phyloP scores from a whole-genome alignment of 345 rosid species.

The Noccaea bulbosa region DNA sequence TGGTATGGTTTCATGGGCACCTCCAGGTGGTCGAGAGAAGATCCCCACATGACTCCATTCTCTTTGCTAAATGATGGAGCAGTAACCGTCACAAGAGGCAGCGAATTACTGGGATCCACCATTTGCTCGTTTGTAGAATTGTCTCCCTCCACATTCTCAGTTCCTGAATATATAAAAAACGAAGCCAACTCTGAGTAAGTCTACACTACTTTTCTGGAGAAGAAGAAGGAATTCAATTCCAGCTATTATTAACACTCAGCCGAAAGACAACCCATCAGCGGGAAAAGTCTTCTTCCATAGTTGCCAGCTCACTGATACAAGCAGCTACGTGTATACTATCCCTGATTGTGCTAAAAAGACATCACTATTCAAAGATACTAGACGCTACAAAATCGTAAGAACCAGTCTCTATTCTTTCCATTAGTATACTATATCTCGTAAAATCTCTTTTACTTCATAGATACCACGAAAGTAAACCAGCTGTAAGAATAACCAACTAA shows the following conservation, averaged over 20 bases:
- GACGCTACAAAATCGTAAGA: conserved; percentile 1
- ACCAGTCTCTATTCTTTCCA: conserved; percentile 2
- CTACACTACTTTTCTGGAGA: not conserved
- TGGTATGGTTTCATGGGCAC: conserved; percentile 76
- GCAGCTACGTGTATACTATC: not conserved
- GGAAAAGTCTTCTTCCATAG: not conserved
- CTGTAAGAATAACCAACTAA: conserved; percentile 14
- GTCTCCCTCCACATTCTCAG: conserved; percentile 54
- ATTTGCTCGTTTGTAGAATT: conserved; percentile 51
- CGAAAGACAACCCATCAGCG: not conserved
- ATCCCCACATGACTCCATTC: conserved; percentile 71
- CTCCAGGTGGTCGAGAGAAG: conserved; percentile 80
- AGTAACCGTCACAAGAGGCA: conserved; percentile 79
- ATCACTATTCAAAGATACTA: conserved; percentile 16
- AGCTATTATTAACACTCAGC: not conserved
- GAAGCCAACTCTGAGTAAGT: conserved; percentile 23
- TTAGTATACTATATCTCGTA: not conserved
- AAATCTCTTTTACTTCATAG: not conserved
- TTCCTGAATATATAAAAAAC: conserved; percentile 47
- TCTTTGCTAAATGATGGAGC: conserved; percentile 63
- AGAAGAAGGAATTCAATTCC: conserved; percentile 6
- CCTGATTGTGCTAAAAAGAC: not conserved
- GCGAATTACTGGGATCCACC: conserved; percentile 55
- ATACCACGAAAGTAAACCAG: conserved; percentile 19
- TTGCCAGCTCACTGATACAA: conserved; percentile 2